These are phyloP conservation scores for Clathrus columnatus DNA, from an alignment of 768 basidiomycete genomes.

Conservation along the genomic window DNA sequence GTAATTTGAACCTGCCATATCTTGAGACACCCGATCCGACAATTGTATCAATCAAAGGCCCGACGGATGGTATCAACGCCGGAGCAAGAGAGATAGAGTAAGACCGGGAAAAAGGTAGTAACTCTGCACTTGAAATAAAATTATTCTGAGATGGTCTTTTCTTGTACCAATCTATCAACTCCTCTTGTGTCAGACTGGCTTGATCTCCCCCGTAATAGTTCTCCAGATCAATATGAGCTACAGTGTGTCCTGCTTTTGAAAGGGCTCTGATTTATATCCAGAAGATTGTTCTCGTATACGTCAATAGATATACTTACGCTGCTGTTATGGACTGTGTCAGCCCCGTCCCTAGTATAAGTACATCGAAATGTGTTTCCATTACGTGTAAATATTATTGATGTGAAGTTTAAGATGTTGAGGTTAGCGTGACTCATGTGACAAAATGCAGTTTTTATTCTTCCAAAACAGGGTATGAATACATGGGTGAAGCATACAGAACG, in stretches of 20 bases:
- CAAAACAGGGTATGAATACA: constrained; percentile 4
- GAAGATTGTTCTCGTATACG: neutral
- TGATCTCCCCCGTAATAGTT: constrained; percentile 78
- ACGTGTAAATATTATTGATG: neutral
- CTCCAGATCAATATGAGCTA: constrained; percentile 83
- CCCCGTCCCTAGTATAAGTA: constrained; percentile 33
- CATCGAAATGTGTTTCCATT: constrained; percentile 26
- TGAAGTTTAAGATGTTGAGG: neutral
- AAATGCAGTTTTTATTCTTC: neutral
- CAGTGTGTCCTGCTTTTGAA: constrained; percentile 77
- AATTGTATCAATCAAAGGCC: constrained; percentile 70
- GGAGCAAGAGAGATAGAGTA: constrained; percentile 87
- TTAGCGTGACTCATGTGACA: neutral
- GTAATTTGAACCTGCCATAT: constrained; percentile 84
- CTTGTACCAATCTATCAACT: constrained; percentile 66
- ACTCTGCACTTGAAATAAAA: constrained; percentile 8
- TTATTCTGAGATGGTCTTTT: constrained; percentile 18
- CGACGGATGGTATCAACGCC: constrained; percentile 68
- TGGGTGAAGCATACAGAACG: neutral
- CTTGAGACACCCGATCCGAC: constrained; percentile 77
- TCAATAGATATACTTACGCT: constrained; percentile 51
- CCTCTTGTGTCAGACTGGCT: constrained; percentile 75
- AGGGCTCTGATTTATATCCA: constrained; percentile 51
- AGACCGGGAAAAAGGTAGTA: constrained; percentile 50
- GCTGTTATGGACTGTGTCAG: constrained; percentile 78